These are phyloP conservation scores for Cryoendolithus antarcticus DNA, from an alignment of 2,329 filamentous ascomycete species.

Conservation along the genomic window DNA sequence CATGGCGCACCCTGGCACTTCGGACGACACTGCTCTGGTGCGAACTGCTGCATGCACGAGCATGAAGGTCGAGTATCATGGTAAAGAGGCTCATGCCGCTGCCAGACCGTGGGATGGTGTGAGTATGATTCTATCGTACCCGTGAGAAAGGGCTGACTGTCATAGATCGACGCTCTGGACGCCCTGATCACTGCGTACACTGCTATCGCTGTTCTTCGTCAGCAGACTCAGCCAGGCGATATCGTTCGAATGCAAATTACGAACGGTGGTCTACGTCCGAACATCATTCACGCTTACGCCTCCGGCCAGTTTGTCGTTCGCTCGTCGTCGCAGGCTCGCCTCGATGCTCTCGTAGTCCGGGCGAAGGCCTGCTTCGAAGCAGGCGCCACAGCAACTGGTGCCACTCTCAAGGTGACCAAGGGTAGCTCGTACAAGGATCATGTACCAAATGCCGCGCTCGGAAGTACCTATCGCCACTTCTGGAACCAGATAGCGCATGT, in stretches of 20 bases:
- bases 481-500: conserved; percentile 20
- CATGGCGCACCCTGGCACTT: conserved; percentile 25
- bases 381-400: conserved; percentile 25
- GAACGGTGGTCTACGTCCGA: conserved; percentile 20
- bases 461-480: conserved; percentile 10
- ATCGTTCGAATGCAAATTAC: conserved; percentile 24
- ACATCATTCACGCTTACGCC: conserved; percentile 30
- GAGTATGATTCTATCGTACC: not conserved
- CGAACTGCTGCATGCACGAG: conserved; percentile 40
- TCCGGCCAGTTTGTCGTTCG: conserved; percentile 27
- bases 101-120: conserved; percentile 22
- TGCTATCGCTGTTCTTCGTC: conserved; percentile 24
- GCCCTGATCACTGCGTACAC: conserved; percentile 22
- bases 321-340: conserved; percentile 18
- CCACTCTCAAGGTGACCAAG: conserved; percentile 28
- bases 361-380: conserved; percentile 34
- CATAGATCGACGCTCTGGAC: conserved; percentile 23
- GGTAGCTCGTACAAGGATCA: conserved; percentile 41
- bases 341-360: conserved; percentile 20
- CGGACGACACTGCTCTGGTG: conserved; percentile 35
- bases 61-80: conserved; percentile 40
- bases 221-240: conserved; percentile 29
- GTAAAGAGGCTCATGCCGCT: conserved; percentile 26
- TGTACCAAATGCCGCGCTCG: conserved; percentile 41
- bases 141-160: not conserved